Percentiles rank a stretch among this genome's conserved stretches.
Evolutionary conservation across 257 asterid genomes (phyloP).

Genomic region (Solanum stenotomum): DNA sequence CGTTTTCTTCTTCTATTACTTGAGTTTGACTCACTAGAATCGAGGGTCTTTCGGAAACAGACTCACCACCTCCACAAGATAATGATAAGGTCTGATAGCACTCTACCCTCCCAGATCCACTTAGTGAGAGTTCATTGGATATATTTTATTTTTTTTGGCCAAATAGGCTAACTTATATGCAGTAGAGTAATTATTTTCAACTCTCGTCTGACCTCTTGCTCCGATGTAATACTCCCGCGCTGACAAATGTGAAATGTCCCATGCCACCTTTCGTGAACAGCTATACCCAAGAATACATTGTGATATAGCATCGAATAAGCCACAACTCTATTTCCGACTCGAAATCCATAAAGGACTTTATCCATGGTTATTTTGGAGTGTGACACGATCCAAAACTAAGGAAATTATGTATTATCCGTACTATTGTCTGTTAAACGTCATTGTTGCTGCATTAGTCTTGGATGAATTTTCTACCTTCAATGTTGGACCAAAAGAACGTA

Average conservation of each 20-base stretch:
- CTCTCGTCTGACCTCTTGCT: too few species aligned
- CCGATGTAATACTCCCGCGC: too few species aligned
- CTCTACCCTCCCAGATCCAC: too few species aligned
- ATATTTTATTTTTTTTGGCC: not conserved
- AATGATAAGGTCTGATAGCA: fast-evolving
- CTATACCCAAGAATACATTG: too few species aligned
- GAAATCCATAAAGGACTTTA: too few species aligned
- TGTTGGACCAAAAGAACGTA: not conserved
- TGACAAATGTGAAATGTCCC: too few species aligned
- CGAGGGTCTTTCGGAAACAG: fast-evolving
- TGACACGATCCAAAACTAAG: not conserved
- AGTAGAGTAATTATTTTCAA: not conserved
- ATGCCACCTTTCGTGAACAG: too few species aligned
- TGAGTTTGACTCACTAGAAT: not conserved
- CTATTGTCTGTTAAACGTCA: not conserved
- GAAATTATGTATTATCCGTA: not conserved
- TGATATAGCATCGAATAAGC: too few species aligned
- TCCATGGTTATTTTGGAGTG: not conserved
- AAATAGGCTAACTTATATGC: not conserved
- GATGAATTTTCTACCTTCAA: not conserved
- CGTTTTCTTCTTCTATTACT: too few species aligned
- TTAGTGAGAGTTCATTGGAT: too few species aligned
- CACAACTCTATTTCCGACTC: too few species aligned
- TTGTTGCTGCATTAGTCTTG: not conserved
- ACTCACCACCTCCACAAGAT: too few species aligned